Evolutionary conservation across 495 filamentous ascomycete genomes (phyloP), one percentile per base, ranked within the genome.

Genomic region (Penicillium alfredii): DNA sequence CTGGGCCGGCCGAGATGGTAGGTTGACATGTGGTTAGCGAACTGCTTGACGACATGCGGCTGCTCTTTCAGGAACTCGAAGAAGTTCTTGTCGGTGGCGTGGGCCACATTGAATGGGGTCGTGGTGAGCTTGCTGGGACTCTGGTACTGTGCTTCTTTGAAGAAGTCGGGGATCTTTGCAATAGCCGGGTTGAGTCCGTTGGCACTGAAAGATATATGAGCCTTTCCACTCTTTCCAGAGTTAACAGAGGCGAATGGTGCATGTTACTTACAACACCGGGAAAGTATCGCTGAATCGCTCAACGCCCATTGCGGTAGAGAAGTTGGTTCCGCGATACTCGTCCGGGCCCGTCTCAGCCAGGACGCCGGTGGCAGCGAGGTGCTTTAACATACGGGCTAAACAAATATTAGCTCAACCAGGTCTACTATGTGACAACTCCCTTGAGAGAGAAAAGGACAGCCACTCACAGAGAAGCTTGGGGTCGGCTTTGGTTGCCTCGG

Each of bases 321-420:
- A 55, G 10, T 55, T 56, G 14, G 52, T 72, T 0, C 47, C 42
- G 8, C 35, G 24, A 42, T 71, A 75, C 14, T 56, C 55, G 34
- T 72, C 56, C 0, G 35, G 23, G 3, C 56, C 63, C 8, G 53
- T 59, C 43, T 74, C 61, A 15, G 23, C 31, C 10, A 75, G 45
- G 24, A 65, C 45, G 4, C 60, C 63, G 54, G 68, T 71, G 19
- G 69, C 61, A 4, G 61, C 66, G 1, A 73, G 44, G 33, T 74
- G 70, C 28, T 60, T 61, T 41, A 72, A 38, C 26, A 70, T 44
- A 6, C 61, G 61, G 2, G 27, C 47, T 52, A 12, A 0, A 32
- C 2, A 14, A 29, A 16, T 27, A 9, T n/a, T 15, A 18, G 11
- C 12, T 15, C 30, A 17, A 14, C n/a, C n/a, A n/a, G n/a, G n/a